A percentile compares a stretch with the other conserved stretches of the same genome.
These are phyloP conservation scores for Mortierella sp. DNA, from an alignment of 371 early-diverging fungal species.

Conservation along the genomic window DNA sequence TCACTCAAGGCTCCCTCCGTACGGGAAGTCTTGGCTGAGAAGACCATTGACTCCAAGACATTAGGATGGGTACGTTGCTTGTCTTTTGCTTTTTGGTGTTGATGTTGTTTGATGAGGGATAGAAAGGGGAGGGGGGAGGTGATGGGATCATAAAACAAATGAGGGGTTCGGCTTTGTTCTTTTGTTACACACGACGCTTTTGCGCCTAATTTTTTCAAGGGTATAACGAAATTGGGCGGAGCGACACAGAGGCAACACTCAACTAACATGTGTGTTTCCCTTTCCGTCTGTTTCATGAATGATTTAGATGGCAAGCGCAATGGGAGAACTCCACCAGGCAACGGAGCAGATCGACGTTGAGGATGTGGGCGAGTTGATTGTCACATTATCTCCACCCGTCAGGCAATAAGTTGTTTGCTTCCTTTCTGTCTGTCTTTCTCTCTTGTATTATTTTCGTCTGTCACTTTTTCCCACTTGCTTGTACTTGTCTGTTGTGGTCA, in stretches of 20 bases:
- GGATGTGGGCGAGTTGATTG: slow-evolving; percentile 55
- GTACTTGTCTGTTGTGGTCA: neutral
- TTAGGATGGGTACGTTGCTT: slow-evolving; percentile 48
- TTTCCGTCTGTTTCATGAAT: neutral
- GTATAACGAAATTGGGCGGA: neutral
- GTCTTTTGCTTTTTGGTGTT: neutral
- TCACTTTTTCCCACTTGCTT: neutral
- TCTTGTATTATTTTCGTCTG: neutral
- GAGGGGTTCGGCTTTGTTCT: neutral
- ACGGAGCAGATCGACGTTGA: slow-evolving; percentile 53
- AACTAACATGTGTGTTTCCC: neutral
- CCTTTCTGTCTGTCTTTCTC: neutral
- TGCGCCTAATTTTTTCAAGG: neutral
- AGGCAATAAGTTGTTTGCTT: neutral
- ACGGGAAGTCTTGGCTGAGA: slow-evolving; percentile 50
- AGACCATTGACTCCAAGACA: slow-evolving; percentile 54
- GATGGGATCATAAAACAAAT: slow-evolving; percentile 7
- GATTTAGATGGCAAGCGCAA: slow-evolving; percentile 47
- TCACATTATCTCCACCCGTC: slow-evolving; percentile 42
- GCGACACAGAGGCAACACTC: neutral
- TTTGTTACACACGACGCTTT: neutral
- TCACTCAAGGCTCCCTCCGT: slow-evolving; percentile 50
- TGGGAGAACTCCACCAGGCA: slow-evolving; percentile 53
- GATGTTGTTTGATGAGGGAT: no score
- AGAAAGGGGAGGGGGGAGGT: neutral